phyloP scores from a whole-genome alignment of 768 basidiomycete species.

The Psilocybe sp. region DNA sequence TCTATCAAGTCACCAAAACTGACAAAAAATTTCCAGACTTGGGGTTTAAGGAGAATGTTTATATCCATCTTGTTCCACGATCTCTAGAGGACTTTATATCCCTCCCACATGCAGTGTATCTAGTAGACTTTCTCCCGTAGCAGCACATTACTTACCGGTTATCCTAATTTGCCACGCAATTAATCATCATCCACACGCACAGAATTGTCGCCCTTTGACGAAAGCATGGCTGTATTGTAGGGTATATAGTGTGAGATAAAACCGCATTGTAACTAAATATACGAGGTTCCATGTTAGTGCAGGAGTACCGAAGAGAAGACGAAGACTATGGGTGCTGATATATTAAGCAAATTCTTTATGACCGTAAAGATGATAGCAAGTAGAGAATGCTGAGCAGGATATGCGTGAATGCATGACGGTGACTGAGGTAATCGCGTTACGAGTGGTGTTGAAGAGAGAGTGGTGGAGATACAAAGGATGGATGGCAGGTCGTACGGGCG shows the following conservation, averaged over 20 bases:
- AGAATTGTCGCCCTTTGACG: too few species aligned
- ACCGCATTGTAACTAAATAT: constrained; percentile 6
- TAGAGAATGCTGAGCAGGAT: constrained; percentile 1
- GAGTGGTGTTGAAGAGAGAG: neutral
- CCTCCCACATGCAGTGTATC: constrained; percentile 19
- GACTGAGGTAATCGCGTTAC: constrained; percentile 2
- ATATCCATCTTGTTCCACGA: constrained; percentile 13
- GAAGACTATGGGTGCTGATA: constrained; percentile 4
- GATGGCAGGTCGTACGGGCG: neutral
- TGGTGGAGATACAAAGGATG: too few species aligned
- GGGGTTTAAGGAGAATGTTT: constrained; percentile 39
- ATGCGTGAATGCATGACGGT: constrained; percentile 3
- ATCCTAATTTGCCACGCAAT: constrained; percentile 1
- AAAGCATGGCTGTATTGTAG: constrained; percentile 6
- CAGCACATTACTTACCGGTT: constrained; percentile 6
- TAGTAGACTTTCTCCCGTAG: constrained; percentile 15
- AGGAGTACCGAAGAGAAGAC: constrained; percentile 5
- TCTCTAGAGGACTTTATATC: constrained; percentile 13
- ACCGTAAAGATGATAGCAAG: constrained; percentile 14
- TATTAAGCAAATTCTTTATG: constrained; percentile 14
- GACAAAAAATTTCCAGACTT: constrained; percentile 38
- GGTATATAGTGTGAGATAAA: constrained; percentile 6
- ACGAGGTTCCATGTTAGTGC: constrained; percentile 7
- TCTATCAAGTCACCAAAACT: neutral
- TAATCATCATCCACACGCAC: neutral